Evolutionary conservation across 164 flowering plant species (phyloP), one percentile per base, ranked within the genome.

Genomic region (Piper longum): DNA sequence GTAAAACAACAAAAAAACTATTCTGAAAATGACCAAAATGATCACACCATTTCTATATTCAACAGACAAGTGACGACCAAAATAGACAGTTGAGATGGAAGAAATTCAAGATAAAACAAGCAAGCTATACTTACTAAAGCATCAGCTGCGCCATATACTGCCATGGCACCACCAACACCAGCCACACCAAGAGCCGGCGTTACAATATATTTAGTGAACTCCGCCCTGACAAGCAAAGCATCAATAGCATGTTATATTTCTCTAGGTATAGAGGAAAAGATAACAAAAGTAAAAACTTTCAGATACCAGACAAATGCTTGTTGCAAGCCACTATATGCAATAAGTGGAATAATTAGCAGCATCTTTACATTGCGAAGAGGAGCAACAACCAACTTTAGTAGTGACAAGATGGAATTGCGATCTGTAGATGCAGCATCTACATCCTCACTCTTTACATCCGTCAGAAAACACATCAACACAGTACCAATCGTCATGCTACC

Each of bases 111-210:
- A 59, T 19, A 16, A 56, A 5, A 9, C 3, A 48, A 14, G 14
- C 52, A 48, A 9, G 7, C 3, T 6, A 48, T 69, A 84, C 99
- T 88, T 80, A 93, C 99, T 14, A 85, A 63, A 62, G 95, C 97
- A 85, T 93, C 97, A 73, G 80, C 82, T 63, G 86, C 89, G 51
- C 97, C 96, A 79, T 83, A 93, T 18, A 84, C 82, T 19, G 91
- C 97, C 98, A 93, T 93, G 62, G 92, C 74, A 68, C 96, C 89
- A 69, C 86, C 97, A 51, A 93, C 96, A 60, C 99, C 97, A 68
- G 91, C 73, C 63, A 74, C 85, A 44, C 99, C 99, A 56, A 93
- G 82, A 45, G 85, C 76, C 48, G 97, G 99, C 62, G 68, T 71
- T 51, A 85, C 88, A 64, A 88, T 65, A 61, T 81, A 70, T 73